phyloP scores from a whole-genome alignment of 225 moss, liverwort and hornwort genomes.

The Sphagnum contortum region DNA sequence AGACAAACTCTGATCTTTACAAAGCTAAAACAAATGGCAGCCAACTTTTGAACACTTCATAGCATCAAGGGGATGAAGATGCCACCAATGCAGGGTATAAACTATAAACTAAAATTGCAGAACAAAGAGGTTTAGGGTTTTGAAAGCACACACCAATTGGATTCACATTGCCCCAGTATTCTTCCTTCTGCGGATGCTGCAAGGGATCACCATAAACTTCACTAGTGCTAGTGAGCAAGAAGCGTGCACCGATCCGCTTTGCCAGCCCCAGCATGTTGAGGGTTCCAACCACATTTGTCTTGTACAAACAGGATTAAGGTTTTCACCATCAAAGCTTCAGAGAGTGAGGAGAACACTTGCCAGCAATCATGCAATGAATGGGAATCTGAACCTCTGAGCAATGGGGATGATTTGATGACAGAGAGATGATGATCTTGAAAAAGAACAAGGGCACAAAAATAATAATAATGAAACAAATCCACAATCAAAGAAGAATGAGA shows the following conservation, averaged over 20 bases:
- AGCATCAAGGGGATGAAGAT: too few relatives aligned
- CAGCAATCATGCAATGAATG: background rate
- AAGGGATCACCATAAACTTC: slow-evolving; percentile 48
- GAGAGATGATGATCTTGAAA: background rate
- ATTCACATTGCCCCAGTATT: slow-evolving; percentile 49
- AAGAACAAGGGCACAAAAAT: too few relatives aligned
- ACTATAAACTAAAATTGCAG: too few relatives aligned
- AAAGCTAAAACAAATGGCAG: too few relatives aligned
- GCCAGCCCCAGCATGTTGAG: slow-evolving; percentile 46
- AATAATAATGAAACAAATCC: too few relatives aligned
- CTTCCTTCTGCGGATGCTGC: slow-evolving; percentile 48
- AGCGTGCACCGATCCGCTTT: slow-evolving; percentile 39
- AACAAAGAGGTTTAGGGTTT: too few relatives aligned
- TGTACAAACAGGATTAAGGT: slow-evolving; percentile 28
- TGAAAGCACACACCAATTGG: slow-evolving; percentile 17
- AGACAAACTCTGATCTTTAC: too few relatives aligned
- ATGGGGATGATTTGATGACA: background rate
- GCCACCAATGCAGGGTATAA: too few relatives aligned
- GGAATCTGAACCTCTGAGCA: background rate
- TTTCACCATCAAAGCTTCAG: background rate
- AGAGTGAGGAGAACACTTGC: background rate
- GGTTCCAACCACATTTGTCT: slow-evolving; percentile 49
- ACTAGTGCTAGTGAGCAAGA: slow-evolving; percentile 39
- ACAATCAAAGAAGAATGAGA: too few relatives aligned
- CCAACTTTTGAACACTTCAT: too few relatives aligned